phyloP scores from a whole-genome alignment of 345 rosid species.

The Durio zibethinus region DNA sequence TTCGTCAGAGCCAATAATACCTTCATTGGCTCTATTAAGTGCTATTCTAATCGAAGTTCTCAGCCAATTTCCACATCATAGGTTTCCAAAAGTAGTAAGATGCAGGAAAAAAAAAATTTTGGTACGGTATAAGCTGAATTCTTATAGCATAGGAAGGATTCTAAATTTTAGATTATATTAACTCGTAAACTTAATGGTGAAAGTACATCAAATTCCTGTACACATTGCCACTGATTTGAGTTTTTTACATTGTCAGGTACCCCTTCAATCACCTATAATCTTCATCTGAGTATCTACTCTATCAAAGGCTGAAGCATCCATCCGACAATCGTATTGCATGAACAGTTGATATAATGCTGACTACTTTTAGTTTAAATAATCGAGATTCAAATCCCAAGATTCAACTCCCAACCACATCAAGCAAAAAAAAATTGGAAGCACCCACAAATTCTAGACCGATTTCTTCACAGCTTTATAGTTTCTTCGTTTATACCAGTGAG shows the following conservation, averaged over 20 bases:
- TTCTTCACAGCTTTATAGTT: slow-evolving; percentile 26
- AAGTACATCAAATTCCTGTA: background rate
- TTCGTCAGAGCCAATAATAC: background rate
- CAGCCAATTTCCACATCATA: background rate
- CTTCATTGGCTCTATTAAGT: background rate
- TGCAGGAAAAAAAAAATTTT: no score
- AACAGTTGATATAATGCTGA: no score
- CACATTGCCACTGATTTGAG: background rate
- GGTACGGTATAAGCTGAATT: background rate
- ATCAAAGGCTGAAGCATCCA: no score
- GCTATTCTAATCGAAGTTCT: background rate
- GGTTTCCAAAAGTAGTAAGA: background rate
- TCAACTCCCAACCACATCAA: no score
- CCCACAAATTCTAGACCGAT: slow-evolving; percentile 9
- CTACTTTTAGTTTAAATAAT: no score
- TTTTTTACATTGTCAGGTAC: background rate
- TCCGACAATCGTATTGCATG: no score
- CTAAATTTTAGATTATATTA: background rate
- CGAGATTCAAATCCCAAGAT: no score
- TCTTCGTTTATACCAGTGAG: slow-evolving; percentile 44
- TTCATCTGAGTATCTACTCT: no score
- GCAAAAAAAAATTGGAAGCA: no score
- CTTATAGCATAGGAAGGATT: background rate
- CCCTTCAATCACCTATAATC: no score
- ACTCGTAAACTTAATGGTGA: background rate